These are phyloP conservation scores for Chlorella sp. DNA, from an alignment of 139 green algal genomes.

Conservation along the genomic window DNA sequence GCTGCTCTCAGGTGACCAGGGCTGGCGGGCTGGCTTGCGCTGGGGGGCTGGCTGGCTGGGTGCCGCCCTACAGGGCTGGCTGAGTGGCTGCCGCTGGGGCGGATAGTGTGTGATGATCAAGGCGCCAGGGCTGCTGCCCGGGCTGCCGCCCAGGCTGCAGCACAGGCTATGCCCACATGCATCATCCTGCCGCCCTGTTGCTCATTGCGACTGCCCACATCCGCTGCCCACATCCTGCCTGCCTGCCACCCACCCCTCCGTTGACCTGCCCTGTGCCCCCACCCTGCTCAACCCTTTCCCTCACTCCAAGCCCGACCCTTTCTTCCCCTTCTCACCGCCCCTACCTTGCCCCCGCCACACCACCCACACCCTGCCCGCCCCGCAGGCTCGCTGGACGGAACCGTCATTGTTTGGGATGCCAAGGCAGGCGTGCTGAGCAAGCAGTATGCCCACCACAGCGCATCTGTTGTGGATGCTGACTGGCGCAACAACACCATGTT, in stretches of 20 bases:
- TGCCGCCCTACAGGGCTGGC: too few relatives aligned
- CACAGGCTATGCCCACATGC: too few relatives aligned
- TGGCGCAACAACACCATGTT: constrained; percentile 92
- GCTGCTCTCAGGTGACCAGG: constrained; percentile 70
- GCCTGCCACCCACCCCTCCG: background rate
- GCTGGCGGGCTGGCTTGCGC: background rate
- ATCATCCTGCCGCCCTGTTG: too few relatives aligned
- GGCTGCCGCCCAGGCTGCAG: too few relatives aligned
- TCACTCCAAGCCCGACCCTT: background rate
- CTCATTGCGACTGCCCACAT: too few relatives aligned
- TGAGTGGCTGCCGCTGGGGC: background rate
- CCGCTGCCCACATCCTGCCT: background rate
- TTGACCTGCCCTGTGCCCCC: background rate
- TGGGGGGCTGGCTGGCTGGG: too few relatives aligned
- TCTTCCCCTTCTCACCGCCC: background rate
- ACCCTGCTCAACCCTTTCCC: background rate
- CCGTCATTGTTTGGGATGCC: constrained; percentile 84
- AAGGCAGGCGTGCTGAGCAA: constrained; percentile 28
- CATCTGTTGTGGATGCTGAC: constrained; percentile 90
- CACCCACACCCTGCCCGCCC: background rate
- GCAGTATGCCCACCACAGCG: constrained; percentile 48
- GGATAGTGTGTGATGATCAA: too few relatives aligned
- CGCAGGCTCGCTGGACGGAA: constrained; percentile 87
- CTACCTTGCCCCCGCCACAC: background rate
- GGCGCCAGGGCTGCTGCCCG: too few relatives aligned